A percentile compares a stretch with the other conserved stretches of the same genome.
Evolutionary conservation across 2,329 filamentous ascomycete genomes (phyloP).

Genomic region (Xylariales sp.): DNA sequence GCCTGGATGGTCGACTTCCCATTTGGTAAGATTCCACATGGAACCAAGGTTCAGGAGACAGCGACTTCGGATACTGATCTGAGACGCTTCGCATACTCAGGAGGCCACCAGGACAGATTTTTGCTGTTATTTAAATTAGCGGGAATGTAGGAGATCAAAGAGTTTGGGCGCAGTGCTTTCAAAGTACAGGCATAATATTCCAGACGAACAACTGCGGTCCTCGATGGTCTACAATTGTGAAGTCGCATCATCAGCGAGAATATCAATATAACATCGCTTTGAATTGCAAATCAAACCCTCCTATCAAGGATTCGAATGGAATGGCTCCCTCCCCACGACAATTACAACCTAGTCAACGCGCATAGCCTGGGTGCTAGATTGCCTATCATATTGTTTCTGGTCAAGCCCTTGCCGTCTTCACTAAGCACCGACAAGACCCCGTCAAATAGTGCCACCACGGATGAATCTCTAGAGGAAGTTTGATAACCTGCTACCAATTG

Average conservation of each 20-base stretch:
- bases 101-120: constrained; percentile 30
- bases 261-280: constrained; percentile 36
- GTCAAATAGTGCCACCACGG: not conserved
- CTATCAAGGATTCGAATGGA: not conserved
- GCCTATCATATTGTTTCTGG: not conserved
- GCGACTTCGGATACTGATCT: constrained; percentile 23
- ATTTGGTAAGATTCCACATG: constrained; percentile 26
- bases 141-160: constrained; percentile 34
- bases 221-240: constrained; percentile 18
- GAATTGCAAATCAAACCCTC: constrained; percentile 14
- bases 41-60: constrained; percentile 20
- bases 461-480: not conserved
- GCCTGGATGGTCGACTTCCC: constrained; percentile 18
- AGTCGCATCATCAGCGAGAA: constrained; percentile 23
- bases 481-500: not conserved
- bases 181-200: constrained; percentile 21
- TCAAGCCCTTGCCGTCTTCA: not conserved
- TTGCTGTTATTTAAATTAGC: constrained; percentile 35
- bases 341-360: not conserved
- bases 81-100: constrained; percentile 13
- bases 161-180: constrained; percentile 35
- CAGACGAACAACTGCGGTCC: constrained; percentile 13
- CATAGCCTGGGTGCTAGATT: not conserved
- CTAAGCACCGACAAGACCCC: not conserved
- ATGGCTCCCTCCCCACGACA: not conserved